Percentiles rank a stretch among this genome's conserved stretches.
phyloP scores from a whole-genome alignment of 2,329 filamentous ascomycete species.

The Cercospora sojina region DNA sequence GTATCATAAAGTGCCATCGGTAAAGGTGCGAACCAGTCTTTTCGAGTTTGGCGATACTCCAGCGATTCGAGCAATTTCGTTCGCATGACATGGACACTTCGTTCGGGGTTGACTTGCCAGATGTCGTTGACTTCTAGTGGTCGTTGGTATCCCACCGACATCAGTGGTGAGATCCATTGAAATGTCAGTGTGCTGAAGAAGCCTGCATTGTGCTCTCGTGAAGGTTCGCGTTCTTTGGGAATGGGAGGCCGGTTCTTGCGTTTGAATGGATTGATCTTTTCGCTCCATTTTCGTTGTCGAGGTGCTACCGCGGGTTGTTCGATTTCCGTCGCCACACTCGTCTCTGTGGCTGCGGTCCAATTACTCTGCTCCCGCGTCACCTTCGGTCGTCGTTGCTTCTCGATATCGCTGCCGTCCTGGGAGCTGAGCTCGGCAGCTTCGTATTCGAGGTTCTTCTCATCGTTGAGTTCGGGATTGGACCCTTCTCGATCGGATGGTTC shows the following conservation, averaged over 20 bases:
- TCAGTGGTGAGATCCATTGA: constrained; percentile 86
- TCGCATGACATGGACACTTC: constrained; percentile 69
- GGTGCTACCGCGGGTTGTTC: constrained; percentile 27
- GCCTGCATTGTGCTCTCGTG: constrained; percentile 68
- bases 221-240: constrained; percentile 55
- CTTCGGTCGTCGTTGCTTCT: constrained; percentile 21
- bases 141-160: constrained; percentile 82
- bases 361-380: constrained; percentile 34
- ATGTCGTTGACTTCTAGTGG: constrained; percentile 81
- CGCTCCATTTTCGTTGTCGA: constrained; percentile 61
- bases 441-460: constrained; percentile 37
- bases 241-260: constrained; percentile 55
- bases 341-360: constrained; percentile 38
- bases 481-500: constrained; percentile 40
- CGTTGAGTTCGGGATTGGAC: constrained; percentile 39
- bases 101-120: constrained; percentile 80
- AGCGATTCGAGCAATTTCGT: constrained; percentile 67
- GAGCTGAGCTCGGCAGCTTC: constrained; percentile 30
- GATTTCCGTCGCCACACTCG: constrained; percentile 33
- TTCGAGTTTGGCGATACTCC: constrained; percentile 66
- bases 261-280: constrained; percentile 52
- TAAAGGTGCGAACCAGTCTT: constrained; percentile 59
- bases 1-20: constrained; percentile 82
- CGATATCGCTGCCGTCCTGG: constrained; percentile 26
- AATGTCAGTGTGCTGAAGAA: constrained; percentile 78